Evolutionary conservation across 495 filamentous ascomycete species (phyloP).

Genomic region (Aspergillus diversus): DNA sequence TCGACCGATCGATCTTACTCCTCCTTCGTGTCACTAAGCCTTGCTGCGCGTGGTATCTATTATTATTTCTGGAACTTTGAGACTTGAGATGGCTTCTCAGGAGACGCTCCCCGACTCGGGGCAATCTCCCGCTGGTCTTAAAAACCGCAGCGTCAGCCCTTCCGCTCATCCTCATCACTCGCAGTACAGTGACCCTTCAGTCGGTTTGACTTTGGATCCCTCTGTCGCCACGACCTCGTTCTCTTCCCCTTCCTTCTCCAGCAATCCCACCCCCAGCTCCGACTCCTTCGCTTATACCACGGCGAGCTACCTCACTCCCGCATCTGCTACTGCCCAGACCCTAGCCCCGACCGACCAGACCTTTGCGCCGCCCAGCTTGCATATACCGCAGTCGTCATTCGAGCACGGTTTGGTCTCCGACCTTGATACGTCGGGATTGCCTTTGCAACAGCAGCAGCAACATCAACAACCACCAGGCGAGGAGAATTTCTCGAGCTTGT

Average conservation of each 20-base stretch:
- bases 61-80: slow-evolving; percentile 24
- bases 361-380: slow-evolving; percentile 36
- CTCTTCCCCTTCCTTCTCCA: slow-evolving; percentile 31
- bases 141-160: slow-evolving; percentile 49
- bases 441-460: slow-evolving; percentile 23
- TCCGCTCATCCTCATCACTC: slow-evolving; percentile 41
- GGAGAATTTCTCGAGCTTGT: slow-evolving; percentile 45
- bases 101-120: slow-evolving; percentile 37
- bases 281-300: slow-evolving; percentile 40
- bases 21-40: slow-evolving; percentile 22
- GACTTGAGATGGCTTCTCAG: slow-evolving; percentile 42
- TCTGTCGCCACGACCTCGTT: slow-evolving; percentile 39
- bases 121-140: slow-evolving; percentile 31
- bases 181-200: slow-evolving; percentile 38
- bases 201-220: slow-evolving; percentile 43
- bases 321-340: slow-evolving; percentile 31
- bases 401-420: slow-evolving; percentile 41
- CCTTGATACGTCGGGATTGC: slow-evolving; percentile 34
- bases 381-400: slow-evolving; percentile 42
- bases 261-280: slow-evolving; percentile 27
- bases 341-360: slow-evolving; percentile 32
- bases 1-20: slow-evolving; percentile 20
- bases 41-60: slow-evolving; percentile 33
- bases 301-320: slow-evolving; percentile 32
- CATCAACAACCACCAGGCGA: slow-evolving; percentile 26